phyloP scores from a whole-genome alignment of 2,329 filamentous ascomycete genomes.

The Talaromyces verruculosus region DNA sequence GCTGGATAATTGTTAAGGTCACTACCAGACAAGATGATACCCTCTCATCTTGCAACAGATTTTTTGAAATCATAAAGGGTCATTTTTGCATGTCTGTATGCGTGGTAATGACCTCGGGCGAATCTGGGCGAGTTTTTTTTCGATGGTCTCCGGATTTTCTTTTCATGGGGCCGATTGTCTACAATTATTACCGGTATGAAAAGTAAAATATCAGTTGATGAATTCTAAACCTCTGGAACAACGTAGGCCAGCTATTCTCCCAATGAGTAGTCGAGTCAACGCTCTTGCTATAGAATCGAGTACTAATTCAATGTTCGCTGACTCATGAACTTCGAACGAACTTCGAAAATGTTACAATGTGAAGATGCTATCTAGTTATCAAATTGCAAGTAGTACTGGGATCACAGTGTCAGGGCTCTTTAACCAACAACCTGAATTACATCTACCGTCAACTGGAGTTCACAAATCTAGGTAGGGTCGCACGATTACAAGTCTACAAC shows the following conservation, averaged over 20 bases:
- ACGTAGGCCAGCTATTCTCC: not conserved
- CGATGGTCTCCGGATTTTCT: conserved; percentile 23
- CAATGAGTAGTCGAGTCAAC: not conserved
- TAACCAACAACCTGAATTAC: not conserved
- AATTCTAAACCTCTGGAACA: conserved; percentile 5
- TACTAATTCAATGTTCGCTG: not conserved
- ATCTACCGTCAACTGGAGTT: not conserved
- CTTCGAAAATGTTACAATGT: not conserved
- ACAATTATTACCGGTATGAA: conserved; percentile 23
- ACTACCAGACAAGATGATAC: conserved; percentile 37
- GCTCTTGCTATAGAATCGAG: not conserved
- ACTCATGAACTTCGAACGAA: not conserved
- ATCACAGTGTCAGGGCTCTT: not conserved
- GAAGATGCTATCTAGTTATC: not conserved
- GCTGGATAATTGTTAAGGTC: conserved; percentile 26
- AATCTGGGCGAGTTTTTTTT: conserved; percentile 25
- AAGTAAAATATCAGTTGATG: conserved; percentile 24
- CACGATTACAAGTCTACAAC: not conserved
- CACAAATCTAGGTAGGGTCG: not conserved
- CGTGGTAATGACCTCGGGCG: conserved; percentile 23
- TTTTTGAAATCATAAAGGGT: conserved; percentile 22
- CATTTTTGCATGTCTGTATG: conserved; percentile 21
- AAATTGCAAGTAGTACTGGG: not conserved
- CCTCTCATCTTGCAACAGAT: conserved; percentile 24
- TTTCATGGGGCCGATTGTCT: conserved; percentile 22